Conservation (phyloP, 2,329 filamentous ascomycete species). For the Colletotrichum viniferum region DNA sequence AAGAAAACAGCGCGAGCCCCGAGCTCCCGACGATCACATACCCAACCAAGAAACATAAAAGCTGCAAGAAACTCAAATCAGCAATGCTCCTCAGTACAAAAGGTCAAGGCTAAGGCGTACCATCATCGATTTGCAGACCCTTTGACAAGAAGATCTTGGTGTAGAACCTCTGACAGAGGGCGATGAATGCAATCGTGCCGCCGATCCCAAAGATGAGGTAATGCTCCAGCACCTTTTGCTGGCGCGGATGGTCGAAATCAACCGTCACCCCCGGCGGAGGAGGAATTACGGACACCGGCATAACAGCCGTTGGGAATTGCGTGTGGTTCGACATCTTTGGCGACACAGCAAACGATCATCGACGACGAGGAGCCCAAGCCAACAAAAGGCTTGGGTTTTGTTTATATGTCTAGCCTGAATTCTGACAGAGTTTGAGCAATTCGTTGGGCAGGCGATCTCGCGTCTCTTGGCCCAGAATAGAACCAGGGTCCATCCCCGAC, state of each 20-base stretch:
- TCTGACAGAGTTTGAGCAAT: not conserved
- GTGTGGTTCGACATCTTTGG: not conserved
- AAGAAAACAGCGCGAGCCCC: not conserved
- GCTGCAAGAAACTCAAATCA: not conserved
- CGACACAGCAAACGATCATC: not conserved
- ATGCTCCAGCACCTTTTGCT: conserved; percentile 23
- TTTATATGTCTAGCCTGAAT: not conserved
- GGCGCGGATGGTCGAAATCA: conserved; percentile 21
- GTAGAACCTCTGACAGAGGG: conserved; percentile 25
- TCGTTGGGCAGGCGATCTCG: not conserved
- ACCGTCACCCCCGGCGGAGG: not conserved
- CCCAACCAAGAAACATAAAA: conserved; percentile 24
- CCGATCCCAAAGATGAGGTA: conserved; percentile 26
- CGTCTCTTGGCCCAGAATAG: not conserved
- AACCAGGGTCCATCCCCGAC: not conserved
- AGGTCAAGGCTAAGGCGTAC: not conserved
- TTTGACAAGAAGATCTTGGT: conserved; percentile 31
- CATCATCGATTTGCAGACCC: conserved; percentile 26
- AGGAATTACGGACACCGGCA: not conserved
- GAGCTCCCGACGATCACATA: not conserved
- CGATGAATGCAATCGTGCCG: conserved; percentile 20
- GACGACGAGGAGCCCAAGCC: not conserved
- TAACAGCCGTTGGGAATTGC: not conserved
- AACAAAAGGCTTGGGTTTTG: not conserved
- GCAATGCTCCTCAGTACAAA: not conserved